Conservation (phyloP, 768 basidiomycete species). For the Boletus rex-veris region DNA sequence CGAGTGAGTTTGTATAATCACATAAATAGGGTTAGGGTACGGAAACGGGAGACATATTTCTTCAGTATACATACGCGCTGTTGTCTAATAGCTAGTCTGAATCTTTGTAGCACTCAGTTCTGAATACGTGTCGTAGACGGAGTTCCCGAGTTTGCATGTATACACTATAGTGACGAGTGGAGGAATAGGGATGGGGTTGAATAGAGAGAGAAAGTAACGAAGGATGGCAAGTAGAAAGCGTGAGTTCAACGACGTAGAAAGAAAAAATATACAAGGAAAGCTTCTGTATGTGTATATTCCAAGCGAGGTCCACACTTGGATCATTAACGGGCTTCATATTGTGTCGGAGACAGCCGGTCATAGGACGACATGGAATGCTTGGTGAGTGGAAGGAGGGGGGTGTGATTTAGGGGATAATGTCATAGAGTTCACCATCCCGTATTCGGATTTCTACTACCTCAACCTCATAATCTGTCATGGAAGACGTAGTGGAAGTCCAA, state of each 20-base stretch:
- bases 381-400: background rate
- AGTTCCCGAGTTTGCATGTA: conserved; percentile 5
- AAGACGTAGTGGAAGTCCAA: conserved; percentile 62
- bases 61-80: conserved; percentile 10
- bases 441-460: conserved; percentile 88
- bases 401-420: conserved; percentile 58
- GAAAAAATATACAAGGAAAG: background rate
- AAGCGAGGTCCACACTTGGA: conserved; percentile 9
- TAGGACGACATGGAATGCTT: background rate
- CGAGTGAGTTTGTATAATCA: background rate
- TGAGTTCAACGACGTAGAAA: conserved; percentile 3
- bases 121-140: conserved; percentile 5
- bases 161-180: background rate
- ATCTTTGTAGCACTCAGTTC: background rate
- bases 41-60: background rate
- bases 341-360: background rate
- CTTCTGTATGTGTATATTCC: conserved; percentile 12
- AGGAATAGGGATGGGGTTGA: background rate
- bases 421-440: conserved; percentile 70
- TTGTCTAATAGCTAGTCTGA: conserved; percentile 8
- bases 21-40: background rate
- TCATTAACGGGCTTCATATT: conserved; percentile 12
- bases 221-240: conserved; percentile 5
- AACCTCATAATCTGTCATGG: conserved; percentile 73
- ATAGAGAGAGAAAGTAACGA: background rate